Base-by-base conservation (phyloP, 768 basidiomycete species). In the Termitomyces sp. region DNA sequence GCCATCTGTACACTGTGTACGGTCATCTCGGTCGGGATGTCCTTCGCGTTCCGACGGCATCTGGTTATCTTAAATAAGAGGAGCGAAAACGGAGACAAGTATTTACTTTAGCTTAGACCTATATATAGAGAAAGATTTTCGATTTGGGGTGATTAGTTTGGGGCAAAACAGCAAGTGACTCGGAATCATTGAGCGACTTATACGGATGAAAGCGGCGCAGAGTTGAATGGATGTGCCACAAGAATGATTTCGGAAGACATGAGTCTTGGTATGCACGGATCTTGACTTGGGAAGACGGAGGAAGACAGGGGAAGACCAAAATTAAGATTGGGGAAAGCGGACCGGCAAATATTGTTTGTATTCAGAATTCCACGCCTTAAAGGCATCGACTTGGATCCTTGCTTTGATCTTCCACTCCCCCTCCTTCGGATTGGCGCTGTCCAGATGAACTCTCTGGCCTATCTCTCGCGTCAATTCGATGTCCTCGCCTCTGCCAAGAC, bases 381-480 rank as follows among this genome's bases (percentile, higher is more conserved):
- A 41, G 51, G 49, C 41, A 52, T 40, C 51, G 14, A 22, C 42
- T 45, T 32, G 54, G n/a, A 48, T 44, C 60, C 30, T 59, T 54
- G 55, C 41, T 53, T 38, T 56, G 51, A 60, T 58, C 59, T 35
- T 38, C 32, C 46, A 55, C 55, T 51, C 35, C 47, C 35, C 14
- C 21, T 49, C 48, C 48, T 49, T n/a, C 24, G 38, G 38, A 55
- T 34, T 24, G 38, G 57, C 53, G 47, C 43, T 44, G 55, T 59
- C 58, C 58, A 60, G 58, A 93, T 93, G 90, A 92, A 93, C 75
- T 88, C 88, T 63, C 82, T 93, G 64, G 77, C 80, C 17, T 85
- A 88, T 71, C 77, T 93, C 58, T 88, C 90, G 61, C 85, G 87
- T 66, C 86, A 90, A 69, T 84, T 90, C 77, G 88, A 93, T 74